Evolutionary conservation across 129 eudicot species (phyloP), one percentile per base, ranked within the genome.

Genomic region (Lactuca sativa): DNA sequence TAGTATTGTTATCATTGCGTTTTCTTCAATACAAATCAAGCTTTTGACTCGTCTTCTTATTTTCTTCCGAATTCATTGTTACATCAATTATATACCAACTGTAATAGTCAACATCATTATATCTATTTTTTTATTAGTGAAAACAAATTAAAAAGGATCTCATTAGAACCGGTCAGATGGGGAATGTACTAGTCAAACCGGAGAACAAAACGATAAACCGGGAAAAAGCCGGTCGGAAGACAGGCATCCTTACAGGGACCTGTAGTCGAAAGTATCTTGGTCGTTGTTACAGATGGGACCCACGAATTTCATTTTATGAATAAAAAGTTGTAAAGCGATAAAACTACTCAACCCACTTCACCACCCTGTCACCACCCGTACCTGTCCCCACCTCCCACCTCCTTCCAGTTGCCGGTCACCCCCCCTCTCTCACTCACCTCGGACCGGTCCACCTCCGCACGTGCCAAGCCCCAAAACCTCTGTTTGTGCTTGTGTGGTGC

Each of bases 401-500:
- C 59, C 18, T 62, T 34, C 70, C 69, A 32, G 80, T 75, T 66
- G 80, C 74, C 80, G 74, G 80, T 75, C 74, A 59, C 56, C 47
- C 44, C 44, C 49, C 47, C 47, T 6, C 14, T 47, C 12, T n/a
- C n/a, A 47, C 52, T 32, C 56, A 30, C 53, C 69, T 59, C 64
- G 77, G 51, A 78, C 75, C 80, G 77, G 78, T 64, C 79, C 25
- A 51, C 4, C 59, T 56, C n/a, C 78, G 18, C 87, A 75, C 82
- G 82, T 77, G 77, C 86, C 80, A 68, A 49, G 73, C n/a, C 52
- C 81, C 56, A 68, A 57, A 55, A 34, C 71, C 48, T 36, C 56
- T 59, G 18, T 51, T 57, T 49, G 55, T 15, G 41, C 25, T 57
- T 87, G 80, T 83, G 90, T 88, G 96, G 96, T 88, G 91, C 96